Conservation (phyloP, 257 asterid species). For the Nicotiana tabacum region DNA sequence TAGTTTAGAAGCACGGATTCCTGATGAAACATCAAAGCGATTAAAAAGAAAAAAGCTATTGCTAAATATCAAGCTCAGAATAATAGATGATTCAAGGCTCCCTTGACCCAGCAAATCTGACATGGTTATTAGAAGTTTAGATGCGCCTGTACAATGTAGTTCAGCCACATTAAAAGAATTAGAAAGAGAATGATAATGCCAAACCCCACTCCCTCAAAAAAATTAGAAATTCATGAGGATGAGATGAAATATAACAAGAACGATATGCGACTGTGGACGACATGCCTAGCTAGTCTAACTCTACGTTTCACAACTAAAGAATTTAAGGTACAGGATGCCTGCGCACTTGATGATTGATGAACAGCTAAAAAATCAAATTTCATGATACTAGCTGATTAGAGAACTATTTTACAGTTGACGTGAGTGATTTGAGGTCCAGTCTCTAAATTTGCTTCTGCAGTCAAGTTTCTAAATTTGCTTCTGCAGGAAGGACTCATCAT, state of each 20-base stretch:
- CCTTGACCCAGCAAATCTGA: neutral
- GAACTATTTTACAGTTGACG: neutral
- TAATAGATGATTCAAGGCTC: no score
- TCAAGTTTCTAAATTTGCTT: neutral
- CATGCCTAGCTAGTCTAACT: neutral
- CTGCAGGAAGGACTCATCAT: neutral
- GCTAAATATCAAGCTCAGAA: neutral
- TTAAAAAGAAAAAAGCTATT: no score
- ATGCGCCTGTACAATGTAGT: neutral
- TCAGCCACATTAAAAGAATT: neutral
- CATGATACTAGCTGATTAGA: constrained; percentile 3
- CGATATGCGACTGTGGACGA: neutral
- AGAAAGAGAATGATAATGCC: neutral
- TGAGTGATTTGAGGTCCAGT: neutral
- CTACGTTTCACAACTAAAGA: neutral
- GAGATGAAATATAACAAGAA: neutral
- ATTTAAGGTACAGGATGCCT: neutral
- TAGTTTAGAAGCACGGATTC: neutral
- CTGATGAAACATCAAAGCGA: neutral
- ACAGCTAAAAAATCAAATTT: neutral
- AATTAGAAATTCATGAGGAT: neutral
- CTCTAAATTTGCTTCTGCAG: neutral
- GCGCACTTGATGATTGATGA: neutral
- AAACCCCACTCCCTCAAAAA: neutral
- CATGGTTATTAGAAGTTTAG: neutral